Conservation (phyloP, 495 filamentous ascomycete genomes). For the Daldinia caldariorum region DNA sequence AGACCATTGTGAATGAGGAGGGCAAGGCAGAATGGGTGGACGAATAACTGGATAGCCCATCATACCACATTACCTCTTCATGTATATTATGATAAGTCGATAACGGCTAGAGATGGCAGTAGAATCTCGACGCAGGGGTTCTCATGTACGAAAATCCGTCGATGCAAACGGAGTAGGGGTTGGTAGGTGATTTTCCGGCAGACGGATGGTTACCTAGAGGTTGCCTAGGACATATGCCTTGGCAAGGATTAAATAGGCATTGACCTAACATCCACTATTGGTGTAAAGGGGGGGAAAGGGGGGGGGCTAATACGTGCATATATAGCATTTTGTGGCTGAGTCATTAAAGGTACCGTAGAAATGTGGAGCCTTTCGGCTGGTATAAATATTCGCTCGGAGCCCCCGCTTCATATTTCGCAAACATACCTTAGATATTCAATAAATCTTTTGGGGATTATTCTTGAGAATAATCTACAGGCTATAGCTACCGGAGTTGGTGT, state of each 20-base stretch:
- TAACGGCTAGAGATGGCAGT: slow-evolving; percentile 7
- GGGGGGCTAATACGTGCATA: not conserved
- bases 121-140: not conserved
- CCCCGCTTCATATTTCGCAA: slow-evolving; percentile 15
- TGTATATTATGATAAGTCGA: slow-evolving; percentile 28
- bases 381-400: slow-evolving; percentile 32
- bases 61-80: slow-evolving; percentile 23
- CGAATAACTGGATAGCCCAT: slow-evolving; percentile 23
- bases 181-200: not conserved
- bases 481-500: slow-evolving; percentile 21
- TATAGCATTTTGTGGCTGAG: not conserved
- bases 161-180: not conserved
- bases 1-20: slow-evolving; percentile 50
- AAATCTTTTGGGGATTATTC: slow-evolving; percentile 17
- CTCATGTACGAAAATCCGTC: slow-evolving; percentile 12
- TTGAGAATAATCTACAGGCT: slow-evolving; percentile 14
- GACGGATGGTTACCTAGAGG: not conserved
- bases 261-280: not conserved
- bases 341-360: slow-evolving; percentile 5
- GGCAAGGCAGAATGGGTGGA: slow-evolving; percentile 53
- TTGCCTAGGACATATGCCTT: not conserved
- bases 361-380: slow-evolving; percentile 13
- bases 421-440: slow-evolving; percentile 14
- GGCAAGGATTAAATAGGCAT: not conserved
- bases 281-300: not conserved